These are phyloP conservation scores for Backusella westeae DNA, from an alignment of 192 early-diverging fungal genomes.

Conservation along the genomic window DNA sequence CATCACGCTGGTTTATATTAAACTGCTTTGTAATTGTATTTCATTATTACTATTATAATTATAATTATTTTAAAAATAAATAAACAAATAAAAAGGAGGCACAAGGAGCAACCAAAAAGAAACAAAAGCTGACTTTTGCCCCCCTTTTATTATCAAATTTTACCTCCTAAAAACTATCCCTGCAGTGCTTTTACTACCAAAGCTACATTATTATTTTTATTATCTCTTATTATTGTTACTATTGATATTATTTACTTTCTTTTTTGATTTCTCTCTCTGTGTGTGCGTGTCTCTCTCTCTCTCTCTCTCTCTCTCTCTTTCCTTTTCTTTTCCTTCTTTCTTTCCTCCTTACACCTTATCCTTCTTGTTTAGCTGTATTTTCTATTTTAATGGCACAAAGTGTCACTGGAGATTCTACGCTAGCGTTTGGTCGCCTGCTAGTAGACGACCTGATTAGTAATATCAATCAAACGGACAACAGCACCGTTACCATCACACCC, in stretches of 20 bases:
- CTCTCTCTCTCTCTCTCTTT: conserved; percentile 16
- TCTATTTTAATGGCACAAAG: conserved; percentile 7
- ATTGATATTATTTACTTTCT: no score
- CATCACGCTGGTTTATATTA: conserved; percentile 1
- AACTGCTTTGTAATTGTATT: neutral
- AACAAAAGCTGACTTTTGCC: neutral
- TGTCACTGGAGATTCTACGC: neutral
- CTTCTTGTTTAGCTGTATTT: neutral
- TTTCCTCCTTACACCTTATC: neutral
- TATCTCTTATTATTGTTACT: neutral
- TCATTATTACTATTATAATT: neutral
- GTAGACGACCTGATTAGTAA: conserved; percentile 9
- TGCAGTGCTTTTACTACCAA: neutral
- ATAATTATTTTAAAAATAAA: neutral
- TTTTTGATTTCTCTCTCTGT: neutral
- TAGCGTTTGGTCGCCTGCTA: conserved; percentile 18
- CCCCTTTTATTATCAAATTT: neutral
- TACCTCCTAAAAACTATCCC: neutral
- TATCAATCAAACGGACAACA: conserved; percentile 22
- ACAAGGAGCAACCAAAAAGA: neutral
- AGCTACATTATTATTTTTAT: neutral
- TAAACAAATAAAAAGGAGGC: neutral
- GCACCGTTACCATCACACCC: conserved; percentile 21
- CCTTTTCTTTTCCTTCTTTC: neutral
- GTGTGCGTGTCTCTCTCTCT: no score